Conservation (phyloP, 371 early-diverging fungal species). For the Mortierella sp. region DNA sequence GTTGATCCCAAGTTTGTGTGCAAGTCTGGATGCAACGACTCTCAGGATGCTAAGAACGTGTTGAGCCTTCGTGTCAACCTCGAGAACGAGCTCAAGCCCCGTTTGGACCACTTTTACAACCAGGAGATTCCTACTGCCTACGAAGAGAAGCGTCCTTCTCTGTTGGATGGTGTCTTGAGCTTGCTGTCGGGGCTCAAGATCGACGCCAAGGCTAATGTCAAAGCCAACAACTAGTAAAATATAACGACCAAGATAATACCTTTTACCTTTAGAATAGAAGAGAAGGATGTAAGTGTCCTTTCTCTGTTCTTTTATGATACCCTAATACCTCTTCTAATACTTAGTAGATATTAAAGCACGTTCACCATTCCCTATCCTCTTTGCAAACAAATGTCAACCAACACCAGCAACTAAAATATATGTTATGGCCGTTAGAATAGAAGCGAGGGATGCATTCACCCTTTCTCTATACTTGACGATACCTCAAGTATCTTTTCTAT, state of each 20-base stretch:
- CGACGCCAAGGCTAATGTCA: constrained; percentile 15
- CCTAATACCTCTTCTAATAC: neutral
- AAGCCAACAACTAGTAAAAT: neutral
- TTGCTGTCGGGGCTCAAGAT: constrained; percentile 13
- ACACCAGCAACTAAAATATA: too few relatives aligned
- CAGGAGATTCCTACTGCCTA: constrained; percentile 31
- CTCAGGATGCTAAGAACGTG: constrained; percentile 34
- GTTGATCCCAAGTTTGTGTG: constrained; percentile 44
- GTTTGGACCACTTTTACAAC: constrained; percentile 23
- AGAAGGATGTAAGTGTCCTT: neutral
- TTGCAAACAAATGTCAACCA: neutral
- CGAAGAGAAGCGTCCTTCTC: constrained; percentile 11
- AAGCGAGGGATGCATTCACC: too few relatives aligned
- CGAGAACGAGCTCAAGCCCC: constrained; percentile 25
- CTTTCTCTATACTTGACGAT: too few relatives aligned
- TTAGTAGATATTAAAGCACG: neutral
- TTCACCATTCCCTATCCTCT: neutral
- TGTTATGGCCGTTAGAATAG: too few relatives aligned
- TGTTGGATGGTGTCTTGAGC: constrained; percentile 18
- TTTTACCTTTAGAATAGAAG: neutral
- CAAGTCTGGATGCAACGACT: constrained; percentile 42
- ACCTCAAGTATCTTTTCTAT: too few relatives aligned
- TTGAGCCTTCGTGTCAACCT: constrained; percentile 29
- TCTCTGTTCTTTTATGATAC: neutral
- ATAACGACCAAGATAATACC: neutral